Evolutionary conservation across 129 eudicot genomes (phyloP), one percentile per base, ranked within the genome.

Genomic region (Smallanthus sonchifolius): DNA sequence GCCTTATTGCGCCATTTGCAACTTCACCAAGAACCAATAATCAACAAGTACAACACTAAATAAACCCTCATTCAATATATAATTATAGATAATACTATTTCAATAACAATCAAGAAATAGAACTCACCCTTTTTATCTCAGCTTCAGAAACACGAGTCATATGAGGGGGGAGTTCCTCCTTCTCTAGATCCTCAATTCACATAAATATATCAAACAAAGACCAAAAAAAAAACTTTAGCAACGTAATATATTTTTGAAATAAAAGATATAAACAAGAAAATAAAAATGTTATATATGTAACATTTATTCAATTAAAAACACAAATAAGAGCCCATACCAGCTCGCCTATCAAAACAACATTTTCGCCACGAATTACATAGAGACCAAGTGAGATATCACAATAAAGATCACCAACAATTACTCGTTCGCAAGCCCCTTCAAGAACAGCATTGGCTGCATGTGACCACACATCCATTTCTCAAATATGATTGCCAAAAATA

Each of bases 381-480:
- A 80, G 76, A 80, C 84, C 84, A 14, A 80, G 51, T 4, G 84
- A 51, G 45, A 80, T 80, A 38, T 80, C 84, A 59, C 84, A 74
- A 70, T 57, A 74, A 2, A 80, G 72, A 68, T 80, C 80, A 37
- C 84, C 84, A 51, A 80, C 84, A 48, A 68, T 74, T 32, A 80
- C 80, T 74, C 84, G 76, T 42, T 80, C 84, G 47, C 80, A 74
- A 57, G 84, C 84, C 37, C 84, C 84, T 68, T 74, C 84, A 49
- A 80, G 75, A 52, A 62, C 84, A 67, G 79, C 84, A 62, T 80
- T 80, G 10, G 84, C 84, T 80, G 78, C 68, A 69, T 7, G 7
- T 9, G 48, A 57, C 57, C 52, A 73, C 38, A 59, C 32, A 47
- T 7, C 54, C 19, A 55, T 20, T 64, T 67, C 57, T 77, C 36